Base-by-base conservation (phyloP, 1,284 basidiomycete species). In the Sporisorium scitamineum region DNA sequence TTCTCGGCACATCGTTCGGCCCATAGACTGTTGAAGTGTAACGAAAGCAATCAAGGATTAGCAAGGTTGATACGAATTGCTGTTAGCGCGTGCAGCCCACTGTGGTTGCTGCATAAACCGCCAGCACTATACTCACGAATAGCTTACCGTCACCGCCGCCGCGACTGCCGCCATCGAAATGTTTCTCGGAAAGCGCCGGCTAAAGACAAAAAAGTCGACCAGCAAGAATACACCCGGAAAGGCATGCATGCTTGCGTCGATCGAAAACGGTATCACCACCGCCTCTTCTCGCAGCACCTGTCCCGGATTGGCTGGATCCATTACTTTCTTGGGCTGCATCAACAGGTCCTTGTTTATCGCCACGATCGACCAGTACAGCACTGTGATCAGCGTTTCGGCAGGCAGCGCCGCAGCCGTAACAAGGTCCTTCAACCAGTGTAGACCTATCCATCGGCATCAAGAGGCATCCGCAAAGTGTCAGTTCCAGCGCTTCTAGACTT, bases 231-330 rank as follows among this genome's bases (percentile, higher is more conserved):
- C 64, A 20, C 78, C 76, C 5, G 80, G 80, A 8, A 76, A 69
- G 5, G 71, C 79, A 58, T 82, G 80, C 54, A 80, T 54, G 34
- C 57, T 58, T n/a, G 79, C 67, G 31, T 82, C 80, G 37, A 74
- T 66, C 20, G 13, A 24, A 37, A 80, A 63, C 0, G 80, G 80
- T 8, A 80, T 45, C 2, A 52, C 22, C 22, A 80, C 60, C 32
- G 61, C 27, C 47, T 80, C 70, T 47, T 66, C 60, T 29, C 60
- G 55, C 1, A 80, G 54, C 18, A 78, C 61, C 59, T 76, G 79
- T 4, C 69, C 77, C 3, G 80, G 79, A 42, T 80, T 76, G 29
- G 50, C 14, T 8, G 79, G 76, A 42, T 81, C 76, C 51, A 62
- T 61, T 18, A 68, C 52, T 45, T 61, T 34, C 50, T 32, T 64